Evolutionary conservation across 768 basidiomycete genomes (phyloP).

Genomic region (Boletales sp.): DNA sequence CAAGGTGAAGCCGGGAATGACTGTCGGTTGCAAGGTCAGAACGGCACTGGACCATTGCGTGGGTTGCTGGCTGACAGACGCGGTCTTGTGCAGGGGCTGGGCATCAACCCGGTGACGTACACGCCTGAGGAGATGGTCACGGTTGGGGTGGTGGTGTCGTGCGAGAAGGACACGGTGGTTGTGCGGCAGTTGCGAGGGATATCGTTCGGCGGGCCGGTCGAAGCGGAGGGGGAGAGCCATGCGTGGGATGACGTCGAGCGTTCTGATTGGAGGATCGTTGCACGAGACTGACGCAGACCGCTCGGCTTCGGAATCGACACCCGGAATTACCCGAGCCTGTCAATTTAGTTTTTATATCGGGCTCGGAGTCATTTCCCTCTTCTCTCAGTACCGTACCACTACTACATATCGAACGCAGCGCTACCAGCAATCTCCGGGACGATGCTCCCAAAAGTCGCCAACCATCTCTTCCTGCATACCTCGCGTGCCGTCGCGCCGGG

Average conservation of each 20-base stretch:
- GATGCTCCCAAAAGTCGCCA: constrained; percentile 84
- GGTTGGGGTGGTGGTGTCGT: constrained; percentile 37
- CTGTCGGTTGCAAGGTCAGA: constrained; percentile 52
- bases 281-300: constrained; percentile 9
- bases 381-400: too few relatives aligned
- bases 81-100: constrained; percentile 43
- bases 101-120: constrained; percentile 54
- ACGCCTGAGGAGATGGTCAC: constrained; percentile 56
- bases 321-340: neutral
- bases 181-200: constrained; percentile 20
- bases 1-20: constrained; percentile 25
- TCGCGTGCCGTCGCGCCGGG: constrained; percentile 68
- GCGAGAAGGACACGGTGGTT: constrained; percentile 6
- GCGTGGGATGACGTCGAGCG: constrained; percentile 28
- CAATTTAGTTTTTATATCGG: neutral
- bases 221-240: constrained; percentile 12
- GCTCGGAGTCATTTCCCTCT: too few relatives aligned
- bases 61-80: neutral
- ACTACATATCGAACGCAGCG: neutral
- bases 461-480: constrained; percentile 72
- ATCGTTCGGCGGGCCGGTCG: constrained; percentile 30
- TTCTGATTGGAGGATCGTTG: constrained; percentile 28
- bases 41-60: neutral
- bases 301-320: constrained; percentile 8
- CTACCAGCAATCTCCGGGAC: constrained; percentile 12